Conservation (phyloP, 345 rosid species). For the Crucihimalaya himalaica region DNA sequence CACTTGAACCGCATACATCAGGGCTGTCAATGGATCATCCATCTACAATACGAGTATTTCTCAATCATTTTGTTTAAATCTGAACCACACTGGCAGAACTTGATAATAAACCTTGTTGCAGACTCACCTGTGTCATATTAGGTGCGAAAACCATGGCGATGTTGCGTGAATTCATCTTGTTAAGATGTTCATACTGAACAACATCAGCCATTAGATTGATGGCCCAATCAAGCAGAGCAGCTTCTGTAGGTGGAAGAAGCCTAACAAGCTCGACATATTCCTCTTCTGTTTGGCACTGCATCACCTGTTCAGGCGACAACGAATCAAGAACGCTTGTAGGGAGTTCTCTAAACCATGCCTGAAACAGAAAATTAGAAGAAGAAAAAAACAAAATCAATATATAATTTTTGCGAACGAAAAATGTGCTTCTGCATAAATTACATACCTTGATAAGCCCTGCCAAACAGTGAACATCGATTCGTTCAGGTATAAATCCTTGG, state of each 20-base stretch:
- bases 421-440: neutral
- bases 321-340: slow-evolving; percentile 85
- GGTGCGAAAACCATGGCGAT: slow-evolving; percentile 99
- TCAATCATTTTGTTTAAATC: neutral
- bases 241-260: slow-evolving; percentile 81
- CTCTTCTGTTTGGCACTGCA: slow-evolving; percentile 85
- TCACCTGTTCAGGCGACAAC: slow-evolving; percentile 78
- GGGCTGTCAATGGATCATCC: slow-evolving; percentile 93
- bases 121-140: slow-evolving; percentile 87
- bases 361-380: slow-evolving; percentile 7
- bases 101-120: neutral
- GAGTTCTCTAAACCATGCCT: slow-evolving; percentile 99
- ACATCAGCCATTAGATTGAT: slow-evolving; percentile 95
- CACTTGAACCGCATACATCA: slow-evolving; percentile 95
- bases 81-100: neutral
- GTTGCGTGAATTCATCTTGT: slow-evolving; percentile 96
- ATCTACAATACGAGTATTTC: slow-evolving; percentile 53
- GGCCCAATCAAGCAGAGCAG: slow-evolving; percentile 87
- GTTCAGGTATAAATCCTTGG: slow-evolving; percentile 67
- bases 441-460: slow-evolving; percentile 68
- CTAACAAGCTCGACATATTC: slow-evolving; percentile 74
- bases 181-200: slow-evolving; percentile 68
- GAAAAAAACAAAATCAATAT: neutral
- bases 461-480: slow-evolving; percentile 84
- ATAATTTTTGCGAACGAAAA: neutral